Evolutionary conservation across 176 grass and related monocot species (phyloP), one percentile per base, ranked within the genome.

Genomic region (Panicum miliaceum): DNA sequence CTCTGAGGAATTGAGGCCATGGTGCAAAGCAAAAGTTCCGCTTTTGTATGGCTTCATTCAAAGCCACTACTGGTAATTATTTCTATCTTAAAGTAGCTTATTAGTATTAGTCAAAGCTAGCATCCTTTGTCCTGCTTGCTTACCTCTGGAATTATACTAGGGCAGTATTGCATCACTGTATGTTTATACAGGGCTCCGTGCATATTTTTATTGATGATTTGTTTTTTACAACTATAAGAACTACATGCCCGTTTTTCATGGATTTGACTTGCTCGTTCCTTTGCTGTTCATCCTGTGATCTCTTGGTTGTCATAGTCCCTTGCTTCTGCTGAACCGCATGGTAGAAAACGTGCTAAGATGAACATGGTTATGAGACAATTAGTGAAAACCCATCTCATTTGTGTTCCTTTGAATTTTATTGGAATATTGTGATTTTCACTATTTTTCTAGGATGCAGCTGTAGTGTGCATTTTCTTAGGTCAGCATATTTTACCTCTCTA

Each of bases 41-140:
- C 73, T 89, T 79, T 65, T 98, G 75, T 98, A 98, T 89, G 88
- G 93, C 70, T 98, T 92, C 80, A 87, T 98, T 83, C 93, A 98
- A 79, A 93, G 85, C 78, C 91, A 95, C 66, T 98, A 95, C 77
- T 98, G 96, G 93, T 98, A 98, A 79, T 77, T 85, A 6, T 78
- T 86, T 82, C 38, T 59, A 25, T 70, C 45, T 45, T 40, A 77
- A 29, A 77, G 40, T 78, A 57, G 6, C 20, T 1, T 45, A 84
- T 46, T 18, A 46, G 3, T 53, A 64, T 77, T 71, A 58, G 46
- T 59, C 16, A 57, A 81, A 53, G 27, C 3, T 76, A 75, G 37
- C 71, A 56, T 64, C 64, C 14, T 45, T 90, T 0, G 3, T 25
- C 35, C 37, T 56, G 10, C 43, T 65, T 82, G 20, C 25, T 50